A percentile compares a stretch with the other conserved stretches of the same genome.
These are phyloP conservation scores for Reutealis trisperma DNA, from an alignment of 345 rosid genomes.

Conservation along the genomic window DNA sequence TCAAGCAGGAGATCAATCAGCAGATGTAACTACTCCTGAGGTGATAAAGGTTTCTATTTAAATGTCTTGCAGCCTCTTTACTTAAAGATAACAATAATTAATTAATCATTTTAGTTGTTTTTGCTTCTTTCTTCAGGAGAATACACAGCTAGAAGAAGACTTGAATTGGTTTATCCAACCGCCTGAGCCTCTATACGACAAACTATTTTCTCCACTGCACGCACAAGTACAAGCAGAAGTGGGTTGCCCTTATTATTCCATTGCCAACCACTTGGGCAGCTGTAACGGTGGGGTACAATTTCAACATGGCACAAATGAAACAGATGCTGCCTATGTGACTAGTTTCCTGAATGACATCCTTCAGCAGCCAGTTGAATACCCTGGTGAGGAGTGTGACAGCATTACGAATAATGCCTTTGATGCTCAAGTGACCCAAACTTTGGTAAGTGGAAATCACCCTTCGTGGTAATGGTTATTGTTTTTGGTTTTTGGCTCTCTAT, in stretches of 20 bases:
- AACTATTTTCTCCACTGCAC: conserved; percentile 47
- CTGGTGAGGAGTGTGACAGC: conserved; percentile 5
- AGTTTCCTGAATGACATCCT: conserved; percentile 50
- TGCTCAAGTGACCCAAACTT: conserved; percentile 14
- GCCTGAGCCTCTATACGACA: conserved; percentile 35
- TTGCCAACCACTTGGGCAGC: conserved; percentile 14
- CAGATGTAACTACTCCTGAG: conserved; percentile 28
- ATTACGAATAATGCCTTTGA: conserved; percentile 6
- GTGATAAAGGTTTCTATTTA: conserved; percentile 27
- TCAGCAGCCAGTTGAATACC: conserved; percentile 32
- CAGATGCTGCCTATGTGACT: conserved; percentile 35
- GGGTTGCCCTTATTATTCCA: conserved; percentile 36
- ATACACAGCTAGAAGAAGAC: conserved; percentile 34
- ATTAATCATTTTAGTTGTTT: neutral
- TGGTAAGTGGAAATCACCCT: conserved; percentile 29
- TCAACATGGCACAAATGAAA: conserved; percentile 34
- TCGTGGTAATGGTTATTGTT: too few species aligned
- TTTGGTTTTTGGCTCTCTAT: too few species aligned
- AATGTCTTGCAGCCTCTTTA: neutral
- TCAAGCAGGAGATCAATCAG: conserved; percentile 17
- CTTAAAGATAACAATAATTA: neutral
- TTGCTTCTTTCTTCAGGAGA: conserved; percentile 20
- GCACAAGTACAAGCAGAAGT: conserved; percentile 40
- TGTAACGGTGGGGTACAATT: conserved; percentile 18
- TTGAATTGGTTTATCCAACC: conserved; percentile 22